phyloP scores from a whole-genome alignment of 305 asterid species.

The Petunia hybrid region DNA sequence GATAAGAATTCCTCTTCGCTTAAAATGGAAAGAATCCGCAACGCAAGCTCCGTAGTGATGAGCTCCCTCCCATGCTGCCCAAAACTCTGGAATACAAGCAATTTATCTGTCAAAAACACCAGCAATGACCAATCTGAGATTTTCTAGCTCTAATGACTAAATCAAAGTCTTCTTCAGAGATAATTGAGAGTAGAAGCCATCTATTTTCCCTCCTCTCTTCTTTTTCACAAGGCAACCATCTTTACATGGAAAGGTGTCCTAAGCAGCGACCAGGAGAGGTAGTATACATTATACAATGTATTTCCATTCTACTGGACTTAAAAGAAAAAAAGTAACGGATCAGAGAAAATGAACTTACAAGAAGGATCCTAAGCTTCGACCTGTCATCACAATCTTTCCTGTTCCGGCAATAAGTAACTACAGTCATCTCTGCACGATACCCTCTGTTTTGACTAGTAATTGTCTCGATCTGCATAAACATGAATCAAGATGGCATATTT shows the following conservation, averaged over 20 bases:
- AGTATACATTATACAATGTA: not conserved
- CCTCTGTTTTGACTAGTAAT: constrained; percentile 74
- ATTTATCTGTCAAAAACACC: constrained; percentile 93
- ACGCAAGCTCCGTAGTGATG: constrained; percentile 87
- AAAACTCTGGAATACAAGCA: constrained; percentile 99
- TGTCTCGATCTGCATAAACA: constrained; percentile 67
- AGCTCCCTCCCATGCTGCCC: constrained; percentile 99
- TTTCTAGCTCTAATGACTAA: constrained; percentile 55
- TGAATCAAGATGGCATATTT: constrained; percentile 11
- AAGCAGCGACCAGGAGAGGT: not conserved
- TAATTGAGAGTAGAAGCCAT: not conserved
- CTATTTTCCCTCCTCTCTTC: constrained; percentile 28
- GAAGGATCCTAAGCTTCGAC: constrained; percentile 77
- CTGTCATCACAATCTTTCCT: constrained; percentile 67
- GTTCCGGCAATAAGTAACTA: constrained; percentile 77
- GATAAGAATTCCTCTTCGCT: constrained; percentile 95
- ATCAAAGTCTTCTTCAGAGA: constrained; percentile 29
- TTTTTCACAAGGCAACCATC: constrained; percentile 31
- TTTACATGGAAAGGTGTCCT: constrained; percentile 14
- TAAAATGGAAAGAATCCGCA: constrained; percentile 82
- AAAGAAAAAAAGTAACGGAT: constrained; percentile 26
- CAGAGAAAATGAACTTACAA: constrained; percentile 62
- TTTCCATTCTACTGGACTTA: constrained; percentile 27
- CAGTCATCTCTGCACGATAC: constrained; percentile 68
- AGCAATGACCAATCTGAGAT: constrained; percentile 91